Conservation (phyloP, 31 red algal genomes). For the Porphyra umbilicalis region DNA sequence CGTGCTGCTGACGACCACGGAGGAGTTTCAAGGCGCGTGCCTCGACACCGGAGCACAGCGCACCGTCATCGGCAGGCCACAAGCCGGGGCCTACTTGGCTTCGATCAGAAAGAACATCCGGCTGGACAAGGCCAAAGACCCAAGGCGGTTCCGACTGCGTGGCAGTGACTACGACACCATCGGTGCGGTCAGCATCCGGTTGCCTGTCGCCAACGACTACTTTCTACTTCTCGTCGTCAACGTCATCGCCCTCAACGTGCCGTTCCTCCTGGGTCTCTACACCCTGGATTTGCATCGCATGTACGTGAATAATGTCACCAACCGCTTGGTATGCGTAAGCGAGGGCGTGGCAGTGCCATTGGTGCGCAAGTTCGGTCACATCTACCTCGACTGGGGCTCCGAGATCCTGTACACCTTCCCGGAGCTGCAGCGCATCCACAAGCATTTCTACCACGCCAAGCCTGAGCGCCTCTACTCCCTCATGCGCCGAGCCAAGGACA, state of each 20-base stretch:
- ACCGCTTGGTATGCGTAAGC: too few relatives aligned
- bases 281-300: too few relatives aligned
- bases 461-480: not conserved
- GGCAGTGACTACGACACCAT: not conserved
- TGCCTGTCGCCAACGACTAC: not conserved
- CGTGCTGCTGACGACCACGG: too few relatives aligned
- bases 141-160: not conserved
- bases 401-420: constrained; percentile 7
- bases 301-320: too few relatives aligned
- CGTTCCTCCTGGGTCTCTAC: constrained; percentile 15
- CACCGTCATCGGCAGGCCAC: constrained; percentile 14
- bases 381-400: constrained; percentile 16
- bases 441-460: constrained; percentile 11
- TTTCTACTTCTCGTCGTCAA: not conserved
- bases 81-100: constrained; percentile 12
- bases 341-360: too few relatives aligned
- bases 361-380: constrained; percentile 6
- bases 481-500: not conserved
- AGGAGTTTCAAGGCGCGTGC: constrained; percentile 8
- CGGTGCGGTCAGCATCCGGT: constrained; percentile 3
- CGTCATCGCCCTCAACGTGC: constrained; percentile 13
- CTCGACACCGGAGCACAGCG: constrained; percentile 15
- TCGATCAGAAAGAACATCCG: not conserved
- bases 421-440: constrained; percentile 3
- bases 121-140: not conserved